phyloP scores from a whole-genome alignment of 768 basidiomycete species.

The Rhodotorula graminis region DNA sequence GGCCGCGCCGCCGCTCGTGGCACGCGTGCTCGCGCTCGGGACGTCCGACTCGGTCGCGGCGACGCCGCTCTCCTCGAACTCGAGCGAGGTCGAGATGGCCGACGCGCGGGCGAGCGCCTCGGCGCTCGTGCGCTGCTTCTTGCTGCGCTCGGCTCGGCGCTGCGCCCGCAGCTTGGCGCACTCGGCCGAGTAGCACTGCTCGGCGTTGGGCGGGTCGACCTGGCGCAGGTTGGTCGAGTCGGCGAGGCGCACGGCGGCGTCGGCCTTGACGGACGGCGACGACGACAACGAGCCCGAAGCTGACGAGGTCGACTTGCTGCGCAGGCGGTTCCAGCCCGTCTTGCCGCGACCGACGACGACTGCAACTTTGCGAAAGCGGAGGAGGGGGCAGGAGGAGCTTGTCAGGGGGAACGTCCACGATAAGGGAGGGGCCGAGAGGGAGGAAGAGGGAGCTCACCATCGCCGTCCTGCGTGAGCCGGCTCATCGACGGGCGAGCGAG shows the following conservation, averaged over 20 bases:
- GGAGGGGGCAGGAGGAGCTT: neutral
- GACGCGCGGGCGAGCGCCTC: slow-evolving; percentile 6
- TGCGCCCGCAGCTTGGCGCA: neutral
- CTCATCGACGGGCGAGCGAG: slow-evolving; percentile 32
- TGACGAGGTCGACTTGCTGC: neutral
- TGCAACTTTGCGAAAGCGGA: slow-evolving; percentile 9
- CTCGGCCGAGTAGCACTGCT: slow-evolving; percentile 19
- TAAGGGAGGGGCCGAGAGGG: neutral
- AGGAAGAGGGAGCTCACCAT: slow-evolving; percentile 21
- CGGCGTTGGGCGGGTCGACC: slow-evolving; percentile 16
- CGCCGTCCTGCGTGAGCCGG: slow-evolving; percentile 40
- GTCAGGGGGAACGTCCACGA: neutral
- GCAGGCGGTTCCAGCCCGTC: slow-evolving; percentile 29
- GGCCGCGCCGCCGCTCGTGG: neutral
- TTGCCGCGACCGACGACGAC: slow-evolving; percentile 36
- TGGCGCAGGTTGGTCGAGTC: neutral
- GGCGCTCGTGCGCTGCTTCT: slow-evolving; percentile 7
- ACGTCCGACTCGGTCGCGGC: neutral
- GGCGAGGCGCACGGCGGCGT: neutral
- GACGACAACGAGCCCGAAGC: neutral
- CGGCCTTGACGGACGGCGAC: neutral
- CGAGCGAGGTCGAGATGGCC: slow-evolving; percentile 9
- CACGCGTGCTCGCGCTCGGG: too few relatives aligned
- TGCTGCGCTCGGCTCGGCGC: neutral
- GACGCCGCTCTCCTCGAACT: slow-evolving; percentile 28